Base-by-base conservation (phyloP, 164 flowering plant species). In the Sedum album region DNA sequence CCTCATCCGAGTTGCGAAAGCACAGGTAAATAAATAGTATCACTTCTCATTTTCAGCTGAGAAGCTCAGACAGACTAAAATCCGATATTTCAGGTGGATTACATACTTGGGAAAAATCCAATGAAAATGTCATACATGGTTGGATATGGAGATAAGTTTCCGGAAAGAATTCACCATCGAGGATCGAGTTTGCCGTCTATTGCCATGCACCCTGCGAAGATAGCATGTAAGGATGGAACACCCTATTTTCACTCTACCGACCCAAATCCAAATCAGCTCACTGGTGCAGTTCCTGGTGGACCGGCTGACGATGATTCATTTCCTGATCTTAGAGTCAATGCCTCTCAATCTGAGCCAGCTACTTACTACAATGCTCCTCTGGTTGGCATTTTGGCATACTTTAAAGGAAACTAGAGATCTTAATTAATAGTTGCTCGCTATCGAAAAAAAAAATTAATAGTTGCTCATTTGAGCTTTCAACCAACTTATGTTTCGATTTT, bases 251-350 rank as follows among this genome's bases (percentile, higher is more conserved):
- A 67, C 0, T 26, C 35, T 14, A 0, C 11, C 0, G 26, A 31
- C 2, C 81, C 81, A 0, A 79, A 82, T 61, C 79, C 76, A 0
- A 82, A 82, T 55, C 26, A 64, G 25, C 70, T 75, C 1, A 36
- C 57, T 0, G 86, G 84, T 5, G 84, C 86, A 0, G 4, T 82
- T 20, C 78, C 77, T 21, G 86, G 86, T n/a, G 86, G 84, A 31
- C 86, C 86, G 0, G 77, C 68, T n/a, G 4, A 23, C 13, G 14
- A 51, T 31, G 85, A 82, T 51, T 11, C 14, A 3, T 82, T 26
- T 42, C 26, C 17, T 0, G 83, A 82, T 73, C 28, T 48, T 14
- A 74, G 82, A 4, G 2, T 5, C 14, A 48, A 78, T 41, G 68
- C 30, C 51, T 31, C 38, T 0, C 73, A 80, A 31, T 75, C 81